Evolutionary conservation across 768 basidiomycete species (phyloP).

Genomic region (Mycena rosella): DNA sequence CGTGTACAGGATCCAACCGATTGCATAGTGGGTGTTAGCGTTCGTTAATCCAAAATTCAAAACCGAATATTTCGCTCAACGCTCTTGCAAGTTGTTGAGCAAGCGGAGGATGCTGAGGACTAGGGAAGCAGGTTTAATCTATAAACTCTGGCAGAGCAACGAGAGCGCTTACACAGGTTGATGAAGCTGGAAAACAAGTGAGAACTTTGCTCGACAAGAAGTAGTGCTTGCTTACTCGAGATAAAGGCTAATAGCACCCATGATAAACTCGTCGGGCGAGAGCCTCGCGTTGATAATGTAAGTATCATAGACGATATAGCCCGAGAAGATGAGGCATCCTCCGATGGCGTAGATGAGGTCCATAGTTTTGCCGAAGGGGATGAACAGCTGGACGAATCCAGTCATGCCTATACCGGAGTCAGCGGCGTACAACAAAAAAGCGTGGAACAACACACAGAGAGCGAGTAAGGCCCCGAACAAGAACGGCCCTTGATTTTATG

Average conservation of each 20-base stretch:
- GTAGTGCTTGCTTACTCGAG: slow-evolving; percentile 76
- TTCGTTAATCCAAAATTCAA: not conserved
- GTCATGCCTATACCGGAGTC: slow-evolving; percentile 71
- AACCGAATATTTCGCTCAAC: slow-evolving; percentile 43
- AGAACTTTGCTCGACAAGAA: slow-evolving; percentile 32
- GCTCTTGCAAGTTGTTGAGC: slow-evolving; percentile 71
- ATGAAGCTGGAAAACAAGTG: slow-evolving; percentile 68
- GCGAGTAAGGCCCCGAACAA: slow-evolving; percentile 89
- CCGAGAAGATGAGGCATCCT: slow-evolving; percentile 88
- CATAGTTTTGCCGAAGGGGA: slow-evolving; percentile 86
- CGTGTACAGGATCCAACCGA: not conserved
- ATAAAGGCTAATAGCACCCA: slow-evolving; percentile 94
- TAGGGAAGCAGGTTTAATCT: slow-evolving; percentile 40
- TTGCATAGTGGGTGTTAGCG: not conserved
- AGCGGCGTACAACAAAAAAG: not conserved
- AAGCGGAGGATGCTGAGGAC: slow-evolving; percentile 91
- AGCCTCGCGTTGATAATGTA: slow-evolving; percentile 89
- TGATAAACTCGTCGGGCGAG: slow-evolving; percentile 93
- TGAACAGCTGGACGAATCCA: slow-evolving; percentile 84
- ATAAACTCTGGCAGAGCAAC: not conserved
- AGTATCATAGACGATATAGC: slow-evolving; percentile 93
- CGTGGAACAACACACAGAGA: slow-evolving; percentile 61
- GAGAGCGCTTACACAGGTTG: slow-evolving; percentile 80
- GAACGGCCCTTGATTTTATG: slow-evolving; percentile 64
- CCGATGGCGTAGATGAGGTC: slow-evolving; percentile 86